phyloP scores from a whole-genome alignment of 257 asterid genomes.

The Leonotis leonurus region DNA sequence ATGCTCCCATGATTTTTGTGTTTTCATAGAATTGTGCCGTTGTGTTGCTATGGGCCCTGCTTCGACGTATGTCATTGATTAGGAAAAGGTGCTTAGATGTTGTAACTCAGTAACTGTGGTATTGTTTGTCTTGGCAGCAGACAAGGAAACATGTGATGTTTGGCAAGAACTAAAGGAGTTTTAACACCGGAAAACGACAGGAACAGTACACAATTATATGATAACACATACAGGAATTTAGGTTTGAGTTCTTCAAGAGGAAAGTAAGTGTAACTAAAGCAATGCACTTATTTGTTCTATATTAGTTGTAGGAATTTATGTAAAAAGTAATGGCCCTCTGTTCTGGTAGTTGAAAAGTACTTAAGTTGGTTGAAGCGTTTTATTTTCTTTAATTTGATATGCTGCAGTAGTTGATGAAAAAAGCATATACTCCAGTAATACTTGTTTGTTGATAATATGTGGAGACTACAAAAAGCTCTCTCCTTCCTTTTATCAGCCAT shows the following conservation, averaged over 20 bases:
- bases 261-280: neutral
- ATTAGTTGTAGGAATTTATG: neutral
- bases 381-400: too few relatives aligned
- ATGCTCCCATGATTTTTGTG: neutral
- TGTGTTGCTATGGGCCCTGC: neutral
- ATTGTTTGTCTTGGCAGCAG: neutral
- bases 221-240: neutral
- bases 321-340: neutral
- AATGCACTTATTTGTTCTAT: neutral
- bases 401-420: neutral
- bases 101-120: neutral
- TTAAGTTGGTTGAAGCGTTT: conserved; percentile 6
- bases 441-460: too few relatives aligned
- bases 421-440: too few relatives aligned
- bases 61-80: neutral
- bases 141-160: neutral
- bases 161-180: neutral
- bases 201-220: neutral
- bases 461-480: too few relatives aligned
- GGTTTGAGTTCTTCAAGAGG: neutral
- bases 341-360: conserved; percentile 17
- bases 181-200: neutral
- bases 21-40: neutral
- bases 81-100: neutral
- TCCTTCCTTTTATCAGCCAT: neutral